Evolutionary conservation across 2,329 filamentous ascomycete species (phyloP).

Genomic region (Colletotrichum sp.): DNA sequence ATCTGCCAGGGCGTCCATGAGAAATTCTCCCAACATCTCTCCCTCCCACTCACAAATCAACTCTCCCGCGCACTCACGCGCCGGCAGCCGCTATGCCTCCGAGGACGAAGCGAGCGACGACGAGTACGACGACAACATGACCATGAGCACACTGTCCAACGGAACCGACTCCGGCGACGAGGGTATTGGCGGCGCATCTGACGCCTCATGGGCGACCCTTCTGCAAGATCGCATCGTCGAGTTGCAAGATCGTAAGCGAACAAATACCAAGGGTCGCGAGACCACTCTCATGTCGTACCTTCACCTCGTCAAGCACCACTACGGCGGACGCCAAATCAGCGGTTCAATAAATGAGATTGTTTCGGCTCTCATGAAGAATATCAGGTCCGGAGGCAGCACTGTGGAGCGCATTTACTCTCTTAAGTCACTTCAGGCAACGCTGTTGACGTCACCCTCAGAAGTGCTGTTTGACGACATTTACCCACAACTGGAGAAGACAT

Average conservation of each 20-base stretch:
- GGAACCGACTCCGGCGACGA: slow-evolving; percentile 57
- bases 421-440: slow-evolving; percentile 73
- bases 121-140: slow-evolving; percentile 55
- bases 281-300: slow-evolving; percentile 66
- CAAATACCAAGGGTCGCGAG: slow-evolving; percentile 74
- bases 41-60: slow-evolving; percentile 61
- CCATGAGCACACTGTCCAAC: slow-evolving; percentile 45
- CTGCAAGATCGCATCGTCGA: slow-evolving; percentile 72
- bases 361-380: slow-evolving; percentile 70
- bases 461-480: slow-evolving; percentile 69
- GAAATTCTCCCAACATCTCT: slow-evolving; percentile 62
- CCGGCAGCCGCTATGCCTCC: slow-evolving; percentile 66
- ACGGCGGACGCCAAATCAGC: slow-evolving; percentile 67
- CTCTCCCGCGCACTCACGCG: slow-evolving; percentile 64
- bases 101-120: slow-evolving; percentile 67
- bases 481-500: slow-evolving; percentile 62
- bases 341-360: slow-evolving; percentile 65
- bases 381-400: slow-evolving; percentile 71
- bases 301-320: slow-evolving; percentile 72
- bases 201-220: slow-evolving; percentile 64
- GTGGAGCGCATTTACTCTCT: slow-evolving; percentile 74
- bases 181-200: slow-evolving; percentile 58
- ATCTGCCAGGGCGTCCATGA: slow-evolving; percentile 62
- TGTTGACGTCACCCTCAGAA: slow-evolving; percentile 70
- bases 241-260: slow-evolving; percentile 77